These are phyloP conservation scores for Aspergillus terreus DNA, from an alignment of 2,329 filamentous ascomycete genomes.

Conservation along the genomic window DNA sequence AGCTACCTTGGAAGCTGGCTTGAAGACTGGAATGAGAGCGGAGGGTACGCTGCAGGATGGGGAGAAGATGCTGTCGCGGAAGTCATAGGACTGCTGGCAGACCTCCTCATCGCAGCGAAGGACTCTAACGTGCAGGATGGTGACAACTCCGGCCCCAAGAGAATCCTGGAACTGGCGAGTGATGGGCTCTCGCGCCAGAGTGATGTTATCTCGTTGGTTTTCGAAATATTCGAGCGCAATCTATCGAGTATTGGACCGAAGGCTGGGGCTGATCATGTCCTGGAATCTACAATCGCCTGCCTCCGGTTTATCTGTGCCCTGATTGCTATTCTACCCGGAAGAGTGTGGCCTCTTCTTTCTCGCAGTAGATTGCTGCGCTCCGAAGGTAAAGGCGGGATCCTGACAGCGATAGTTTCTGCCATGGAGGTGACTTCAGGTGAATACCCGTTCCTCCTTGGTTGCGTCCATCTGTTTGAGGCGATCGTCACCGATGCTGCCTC, in stretches of 20 bases:
- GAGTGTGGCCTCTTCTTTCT: conserved; percentile 86
- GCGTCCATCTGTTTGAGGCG: conserved; percentile 68
- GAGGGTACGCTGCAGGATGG: conserved; percentile 52
- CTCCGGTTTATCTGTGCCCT: conserved; percentile 75
- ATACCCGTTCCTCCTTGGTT: conserved; percentile 72
- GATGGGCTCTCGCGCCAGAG: conserved; percentile 44
- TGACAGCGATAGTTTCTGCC: conserved; percentile 75
- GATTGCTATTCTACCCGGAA: conserved; percentile 67
- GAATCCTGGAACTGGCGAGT: conserved; percentile 49
- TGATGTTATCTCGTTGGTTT: conserved; percentile 77
- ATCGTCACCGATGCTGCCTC: conserved; percentile 71
- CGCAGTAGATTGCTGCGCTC: conserved; percentile 75
- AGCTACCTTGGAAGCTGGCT: conserved; percentile 71
- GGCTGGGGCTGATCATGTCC: conserved; percentile 60
- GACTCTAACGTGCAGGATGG: conserved; percentile 24
- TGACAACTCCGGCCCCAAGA: conserved; percentile 36
- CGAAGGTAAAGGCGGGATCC: conserved; percentile 69
- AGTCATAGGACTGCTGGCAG: conserved; percentile 69
- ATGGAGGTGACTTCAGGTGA: conserved; percentile 73
- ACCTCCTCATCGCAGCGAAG: conserved; percentile 55
- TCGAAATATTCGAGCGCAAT: conserved; percentile 77
- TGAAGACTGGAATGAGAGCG: conserved; percentile 44
- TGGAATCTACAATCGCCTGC: conserved; percentile 69
- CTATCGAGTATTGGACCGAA: conserved; percentile 50
- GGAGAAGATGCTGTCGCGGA: conserved; percentile 65